phyloP scores from a whole-genome alignment of 2,329 filamentous ascomycete genomes.

The Stagonosporopsis cucurbitacearum region DNA sequence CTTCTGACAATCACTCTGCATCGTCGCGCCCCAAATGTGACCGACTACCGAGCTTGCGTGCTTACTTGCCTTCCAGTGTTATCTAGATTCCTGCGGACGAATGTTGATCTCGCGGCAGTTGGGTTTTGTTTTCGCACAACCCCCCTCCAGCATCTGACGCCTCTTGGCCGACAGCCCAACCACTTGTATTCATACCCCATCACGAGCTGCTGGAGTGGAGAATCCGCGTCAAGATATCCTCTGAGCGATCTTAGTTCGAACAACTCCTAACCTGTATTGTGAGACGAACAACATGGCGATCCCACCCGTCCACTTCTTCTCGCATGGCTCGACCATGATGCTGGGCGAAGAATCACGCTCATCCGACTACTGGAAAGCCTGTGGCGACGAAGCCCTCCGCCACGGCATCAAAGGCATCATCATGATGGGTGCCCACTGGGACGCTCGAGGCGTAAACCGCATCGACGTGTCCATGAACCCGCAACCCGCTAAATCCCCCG shows the following conservation, averaged over 20 bases:
- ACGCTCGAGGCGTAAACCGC: constrained; percentile 58
- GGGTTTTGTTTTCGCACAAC: too few relatives aligned
- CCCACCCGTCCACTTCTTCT: constrained; percentile 70
- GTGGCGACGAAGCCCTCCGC: constrained; percentile 67
- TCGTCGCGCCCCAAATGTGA: neutral
- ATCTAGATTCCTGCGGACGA: neutral
- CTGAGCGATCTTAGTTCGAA: neutral
- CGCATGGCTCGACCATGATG: constrained; percentile 76
- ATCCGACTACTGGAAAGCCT: constrained; percentile 70
- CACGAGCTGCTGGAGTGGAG: neutral
- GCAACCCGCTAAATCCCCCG: constrained; percentile 65
- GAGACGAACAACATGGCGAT: constrained; percentile 26
- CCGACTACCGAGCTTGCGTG: constrained; percentile 1
- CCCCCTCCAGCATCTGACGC: neutral
- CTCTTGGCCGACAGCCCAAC: neutral
- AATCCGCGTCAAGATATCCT: neutral
- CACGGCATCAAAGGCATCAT: constrained; percentile 67
- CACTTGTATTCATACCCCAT: neutral
- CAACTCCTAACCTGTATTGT: neutral
- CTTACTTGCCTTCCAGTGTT: neutral
- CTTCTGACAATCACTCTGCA: neutral
- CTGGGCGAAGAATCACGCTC: constrained; percentile 68
- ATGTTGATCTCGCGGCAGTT: neutral
- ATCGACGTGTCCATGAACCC: constrained; percentile 69
- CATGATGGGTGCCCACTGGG: constrained; percentile 76